These are phyloP conservation scores for Vaccinium myrtillus DNA, from an alignment of 148 eudicot genomes.

Conservation along the genomic window DNA sequence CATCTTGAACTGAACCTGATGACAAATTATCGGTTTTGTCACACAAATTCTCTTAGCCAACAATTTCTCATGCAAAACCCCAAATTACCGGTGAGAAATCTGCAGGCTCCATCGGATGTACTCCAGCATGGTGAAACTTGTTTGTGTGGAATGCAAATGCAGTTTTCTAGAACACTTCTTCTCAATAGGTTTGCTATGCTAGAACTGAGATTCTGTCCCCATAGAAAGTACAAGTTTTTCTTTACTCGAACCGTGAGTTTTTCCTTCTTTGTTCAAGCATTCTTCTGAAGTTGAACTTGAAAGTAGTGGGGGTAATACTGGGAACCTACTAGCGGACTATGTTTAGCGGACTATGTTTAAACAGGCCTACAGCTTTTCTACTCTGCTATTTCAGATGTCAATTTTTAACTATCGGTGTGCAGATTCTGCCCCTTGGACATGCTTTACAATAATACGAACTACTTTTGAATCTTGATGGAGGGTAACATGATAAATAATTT, in stretches of 20 bases:
- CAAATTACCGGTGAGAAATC: not conserved
- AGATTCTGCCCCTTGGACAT: not conserved
- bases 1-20: constrained; percentile 2
- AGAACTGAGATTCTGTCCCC: not conserved
- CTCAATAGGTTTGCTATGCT: not conserved
- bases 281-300: not conserved
- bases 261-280: not conserved
- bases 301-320: not conserved
- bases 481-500: not conserved
- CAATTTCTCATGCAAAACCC: not conserved
- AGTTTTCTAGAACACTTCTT: not conserved
- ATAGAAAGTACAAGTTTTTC: not conserved
- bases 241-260: not conserved
- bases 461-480: not conserved
- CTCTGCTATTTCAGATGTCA: not conserved
- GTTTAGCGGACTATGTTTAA: not conserved
- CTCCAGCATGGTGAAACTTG: not conserved
- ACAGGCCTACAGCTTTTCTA: not conserved
- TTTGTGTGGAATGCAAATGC: not conserved
- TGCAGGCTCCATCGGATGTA: not conserved
- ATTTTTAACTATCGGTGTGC: not conserved
- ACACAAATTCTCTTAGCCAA: not conserved
- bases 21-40: not conserved
- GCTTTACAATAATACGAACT: not conserved
- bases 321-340: not conserved